Percentiles rank a stretch among this genome's conserved stretches.
These are phyloP conservation scores for Colletotrichum gloeosporioides DNA, from an alignment of 2,329 filamentous ascomycete species.

Conservation along the genomic window DNA sequence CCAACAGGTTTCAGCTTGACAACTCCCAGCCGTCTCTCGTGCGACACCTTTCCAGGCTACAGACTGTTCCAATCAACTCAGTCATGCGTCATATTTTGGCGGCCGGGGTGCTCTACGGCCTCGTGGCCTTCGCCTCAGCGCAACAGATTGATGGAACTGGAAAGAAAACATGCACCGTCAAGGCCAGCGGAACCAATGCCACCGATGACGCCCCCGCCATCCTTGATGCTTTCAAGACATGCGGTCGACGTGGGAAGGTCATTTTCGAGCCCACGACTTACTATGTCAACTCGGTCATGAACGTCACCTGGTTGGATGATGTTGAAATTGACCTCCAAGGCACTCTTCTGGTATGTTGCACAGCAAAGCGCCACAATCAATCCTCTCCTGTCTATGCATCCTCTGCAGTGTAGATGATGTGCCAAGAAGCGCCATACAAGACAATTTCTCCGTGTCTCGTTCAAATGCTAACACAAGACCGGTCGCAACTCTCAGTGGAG, in stretches of 20 bases:
- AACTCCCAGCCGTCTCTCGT: background rate
- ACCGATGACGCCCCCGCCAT: constrained; percentile 36
- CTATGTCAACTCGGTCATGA: constrained; percentile 28
- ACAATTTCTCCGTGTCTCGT: background rate
- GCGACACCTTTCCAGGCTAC: background rate
- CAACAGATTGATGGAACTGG: background rate
- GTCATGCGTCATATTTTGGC: background rate
- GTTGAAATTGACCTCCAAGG: constrained; percentile 2
- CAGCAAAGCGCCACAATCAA: background rate
- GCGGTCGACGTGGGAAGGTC: constrained; percentile 30
- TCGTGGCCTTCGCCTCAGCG: background rate
- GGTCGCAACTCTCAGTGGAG: constrained; percentile 29
- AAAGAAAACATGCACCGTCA: constrained; percentile 30
- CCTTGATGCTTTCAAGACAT: constrained; percentile 33
- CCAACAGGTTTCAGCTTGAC: background rate
- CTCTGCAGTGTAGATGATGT: background rate
- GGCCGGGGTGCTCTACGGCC: background rate
- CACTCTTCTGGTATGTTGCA: background rate
- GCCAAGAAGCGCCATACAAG: background rate
- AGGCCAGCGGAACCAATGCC: constrained; percentile 25
- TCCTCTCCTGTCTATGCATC: accelerated
- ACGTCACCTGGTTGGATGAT: background rate
- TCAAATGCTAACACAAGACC: background rate
- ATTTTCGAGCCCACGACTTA: constrained; percentile 36
- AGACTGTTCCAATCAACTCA: background rate